Base-by-base conservation (phyloP, 306 rosid species). In the Erythrophleum fordii region DNA sequence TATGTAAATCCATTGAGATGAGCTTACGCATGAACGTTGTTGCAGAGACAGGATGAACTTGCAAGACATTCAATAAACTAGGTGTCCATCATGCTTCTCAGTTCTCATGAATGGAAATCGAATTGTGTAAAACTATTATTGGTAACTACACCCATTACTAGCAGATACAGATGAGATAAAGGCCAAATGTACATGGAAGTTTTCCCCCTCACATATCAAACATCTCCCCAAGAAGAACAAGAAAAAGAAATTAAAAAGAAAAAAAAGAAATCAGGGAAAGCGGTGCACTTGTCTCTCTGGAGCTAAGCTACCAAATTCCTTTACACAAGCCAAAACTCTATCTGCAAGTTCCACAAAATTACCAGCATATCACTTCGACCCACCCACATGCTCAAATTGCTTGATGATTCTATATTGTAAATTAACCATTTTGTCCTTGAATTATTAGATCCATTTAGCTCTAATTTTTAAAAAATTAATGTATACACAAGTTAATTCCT, bases 251-350 rank as follows among this genome's bases (percentile, higher is more conserved):
- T n/a, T n/a, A 23, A 77, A 12, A 34, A 66, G 72, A 55, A 8
- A 8, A 83, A 61, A 41, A 37, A 49, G 59, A 56, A 75, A 56
- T 26, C 69, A 25, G 41, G 61, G 53, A 56, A 56, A 44, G 80
- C 48, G 41, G 1, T 42, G 49, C 51, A 80, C 71, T 49, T 35
- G 25, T 42, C 37, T 8, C 26, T 75, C 55, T 22, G 69, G 51
- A 78, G 45, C 41, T 45, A 75, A 67, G 66, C 62, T 17, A 59
- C 58, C 73, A 25, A 22, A 41, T 77, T 79, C 64, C 79, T 85
- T 72, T 73, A 73, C 59, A 80, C 85, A 84, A 81, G 76, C 76
- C 82, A 80, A 77, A 75, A 81, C 75, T 26, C 66, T 66, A 77
- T 60, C 76, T 64, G 80, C 89, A 83, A 77, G 65, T 80, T 80